Evolutionary conservation across 441 rosid genomes (phyloP).

Genomic region (Flueggea neowawraea): DNA sequence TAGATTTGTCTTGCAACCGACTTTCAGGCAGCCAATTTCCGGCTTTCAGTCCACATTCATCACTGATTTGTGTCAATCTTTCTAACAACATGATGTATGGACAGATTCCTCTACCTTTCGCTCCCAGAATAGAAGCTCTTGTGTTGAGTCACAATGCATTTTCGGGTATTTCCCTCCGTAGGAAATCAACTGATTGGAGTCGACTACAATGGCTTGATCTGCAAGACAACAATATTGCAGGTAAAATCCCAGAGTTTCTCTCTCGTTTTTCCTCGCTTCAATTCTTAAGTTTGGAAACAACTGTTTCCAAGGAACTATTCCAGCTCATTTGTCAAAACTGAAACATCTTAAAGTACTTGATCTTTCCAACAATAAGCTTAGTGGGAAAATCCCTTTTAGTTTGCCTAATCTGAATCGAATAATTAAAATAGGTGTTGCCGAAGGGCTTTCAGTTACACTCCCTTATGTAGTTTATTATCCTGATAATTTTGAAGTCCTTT

Average conservation of each 20-base stretch:
- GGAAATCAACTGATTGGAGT: slow-evolving; percentile 9
- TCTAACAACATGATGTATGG: slow-evolving; percentile 32
- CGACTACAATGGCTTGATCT: slow-evolving; percentile 33
- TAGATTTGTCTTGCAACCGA: no score
- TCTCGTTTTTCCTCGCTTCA: slow-evolving; percentile 22
- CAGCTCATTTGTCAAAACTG: slow-evolving; percentile 21
- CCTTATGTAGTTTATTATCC: not conserved
- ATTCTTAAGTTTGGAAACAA: slow-evolving; percentile 35
- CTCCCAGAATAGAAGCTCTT: slow-evolving; percentile 5
- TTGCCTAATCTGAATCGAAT: slow-evolving; percentile 30
- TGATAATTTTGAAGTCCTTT: slow-evolving; percentile 22
- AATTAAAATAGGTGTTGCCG: slow-evolving; percentile 4
- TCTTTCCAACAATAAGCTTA: slow-evolving; percentile 32
- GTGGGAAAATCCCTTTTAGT: slow-evolving; percentile 24
- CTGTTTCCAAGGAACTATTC: slow-evolving; percentile 25
- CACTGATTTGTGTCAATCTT: slow-evolving; percentile 6
- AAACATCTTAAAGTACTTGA: slow-evolving; percentile 28
- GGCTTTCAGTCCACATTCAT: slow-evolving; percentile 8
- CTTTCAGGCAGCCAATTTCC: slow-evolving; percentile 7
- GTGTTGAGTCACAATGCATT: slow-evolving; percentile 23
- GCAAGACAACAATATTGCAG: slow-evolving; percentile 33
- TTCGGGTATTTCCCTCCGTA: slow-evolving; percentile 21
- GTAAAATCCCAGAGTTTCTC: slow-evolving; percentile 25
- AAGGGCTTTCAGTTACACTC: not conserved
- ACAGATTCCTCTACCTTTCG: slow-evolving; percentile 27